These are phyloP conservation scores for Boletales sp. DNA, from an alignment of 768 basidiomycete species.

Conservation along the genomic window DNA sequence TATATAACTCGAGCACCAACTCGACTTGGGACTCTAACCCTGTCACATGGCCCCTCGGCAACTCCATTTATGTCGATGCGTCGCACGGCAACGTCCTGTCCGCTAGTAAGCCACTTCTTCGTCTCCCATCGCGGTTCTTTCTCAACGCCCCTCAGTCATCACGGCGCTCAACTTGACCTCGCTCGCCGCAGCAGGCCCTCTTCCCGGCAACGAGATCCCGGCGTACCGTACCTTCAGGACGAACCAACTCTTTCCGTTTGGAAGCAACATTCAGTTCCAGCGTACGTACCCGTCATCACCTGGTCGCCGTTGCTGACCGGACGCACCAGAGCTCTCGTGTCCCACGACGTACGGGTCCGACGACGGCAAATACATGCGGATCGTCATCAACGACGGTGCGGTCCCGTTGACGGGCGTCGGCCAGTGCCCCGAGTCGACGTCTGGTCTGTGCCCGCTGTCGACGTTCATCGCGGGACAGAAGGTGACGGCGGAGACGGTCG, in stretches of 20 bases:
- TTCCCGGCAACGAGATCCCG: conserved; percentile 72
- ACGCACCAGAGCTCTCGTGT: conserved; percentile 57
- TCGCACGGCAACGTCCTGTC: conserved; percentile 90
- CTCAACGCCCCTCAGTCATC: conserved; percentile 47
- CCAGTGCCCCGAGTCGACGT: conserved; percentile 59
- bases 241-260: conserved; percentile 81
- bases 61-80: conserved; percentile 81
- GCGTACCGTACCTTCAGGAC: conserved; percentile 63
- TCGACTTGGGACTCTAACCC: conserved; percentile 69
- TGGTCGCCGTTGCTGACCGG: background rate
- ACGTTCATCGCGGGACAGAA: conserved; percentile 70
- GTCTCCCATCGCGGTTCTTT: background rate
- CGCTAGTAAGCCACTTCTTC: conserved; percentile 50
- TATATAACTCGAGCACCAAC: conserved; percentile 82
- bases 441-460: conserved; percentile 71
- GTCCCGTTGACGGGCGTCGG: conserved; percentile 74
- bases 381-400: conserved; percentile 87
- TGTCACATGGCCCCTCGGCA: conserved; percentile 65
- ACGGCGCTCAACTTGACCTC: conserved; percentile 82
- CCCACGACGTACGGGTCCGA: conserved; percentile 31
- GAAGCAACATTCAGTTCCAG: conserved; percentile 87
- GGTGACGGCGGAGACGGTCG: conserved; percentile 58
- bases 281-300: conserved; percentile 39
- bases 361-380: conserved; percentile 53
- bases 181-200: conserved; percentile 68